Percentiles rank a stretch among this genome's conserved stretches.
These are phyloP conservation scores for Colletotrichum tropicicola DNA, from an alignment of 2,329 filamentous ascomycete genomes.

Conservation along the genomic window DNA sequence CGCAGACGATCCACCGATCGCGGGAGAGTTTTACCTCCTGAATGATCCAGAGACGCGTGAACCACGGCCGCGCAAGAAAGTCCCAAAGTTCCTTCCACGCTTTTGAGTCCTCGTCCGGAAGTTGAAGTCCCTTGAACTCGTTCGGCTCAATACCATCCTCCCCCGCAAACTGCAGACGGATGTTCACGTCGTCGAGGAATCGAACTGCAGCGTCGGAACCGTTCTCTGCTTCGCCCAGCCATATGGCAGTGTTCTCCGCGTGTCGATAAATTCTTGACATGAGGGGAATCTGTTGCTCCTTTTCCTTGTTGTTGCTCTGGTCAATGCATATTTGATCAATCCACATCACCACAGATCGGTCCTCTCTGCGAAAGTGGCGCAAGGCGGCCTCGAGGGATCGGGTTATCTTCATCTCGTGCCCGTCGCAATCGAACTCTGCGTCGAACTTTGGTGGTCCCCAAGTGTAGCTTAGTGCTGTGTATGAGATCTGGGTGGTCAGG, in stretches of 20 bases:
- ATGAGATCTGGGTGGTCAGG: neutral
- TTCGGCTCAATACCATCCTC: neutral
- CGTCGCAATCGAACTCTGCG: neutral
- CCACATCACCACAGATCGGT: constrained; percentile 16
- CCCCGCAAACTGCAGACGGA: neutral
- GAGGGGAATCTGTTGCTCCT: constrained; percentile 23
- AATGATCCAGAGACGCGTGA: constrained; percentile 11
- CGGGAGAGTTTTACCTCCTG: constrained; percentile 19
- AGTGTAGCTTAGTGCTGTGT: constrained; percentile 12
- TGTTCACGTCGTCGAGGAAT: neutral
- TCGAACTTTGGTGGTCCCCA: neutral
- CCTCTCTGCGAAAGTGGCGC: neutral
- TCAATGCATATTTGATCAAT: constrained; percentile 32
- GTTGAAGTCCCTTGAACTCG: neutral
- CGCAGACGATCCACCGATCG: constrained; percentile 14
- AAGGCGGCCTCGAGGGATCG: constrained; percentile 5
- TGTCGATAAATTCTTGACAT: constrained; percentile 28
- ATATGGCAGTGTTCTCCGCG: constrained; percentile 14
- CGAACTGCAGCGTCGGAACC: constrained; percentile 33
- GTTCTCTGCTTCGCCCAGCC: constrained; percentile 33
- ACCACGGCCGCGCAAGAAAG: constrained; percentile 12
- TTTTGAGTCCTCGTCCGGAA: neutral
- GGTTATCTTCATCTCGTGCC: neutral
- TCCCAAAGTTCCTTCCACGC: neutral
- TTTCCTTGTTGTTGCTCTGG: constrained; percentile 20